Percentiles rank a stretch among this genome's conserved stretches.
phyloP scores from a whole-genome alignment of 257 asterid species.

The Gynochthodes officinalis region DNA sequence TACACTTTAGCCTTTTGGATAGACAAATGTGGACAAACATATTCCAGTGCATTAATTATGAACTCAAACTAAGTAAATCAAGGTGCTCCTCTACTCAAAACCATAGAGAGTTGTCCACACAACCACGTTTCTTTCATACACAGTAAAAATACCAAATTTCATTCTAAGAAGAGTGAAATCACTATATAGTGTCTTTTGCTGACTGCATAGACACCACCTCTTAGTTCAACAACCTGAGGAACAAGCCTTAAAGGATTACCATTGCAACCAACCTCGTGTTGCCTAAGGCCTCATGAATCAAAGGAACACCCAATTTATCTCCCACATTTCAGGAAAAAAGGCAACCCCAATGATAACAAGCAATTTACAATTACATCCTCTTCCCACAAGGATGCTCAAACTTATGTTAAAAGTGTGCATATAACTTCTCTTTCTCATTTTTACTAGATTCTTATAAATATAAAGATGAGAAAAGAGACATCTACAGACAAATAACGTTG shows the following conservation, averaged over 20 bases:
- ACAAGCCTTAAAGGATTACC: not conserved
- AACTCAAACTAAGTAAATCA: not conserved
- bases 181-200: not conserved
- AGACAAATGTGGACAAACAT: not conserved
- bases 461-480: not conserved
- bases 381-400: not conserved
- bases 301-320: not conserved
- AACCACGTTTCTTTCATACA: not conserved
- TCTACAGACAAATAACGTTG: not conserved
- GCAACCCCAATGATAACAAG: not conserved
- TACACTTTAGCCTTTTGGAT: not conserved
- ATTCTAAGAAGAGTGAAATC: not conserved
- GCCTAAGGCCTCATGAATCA: not conserved
- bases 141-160: not conserved
- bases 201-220: not conserved
- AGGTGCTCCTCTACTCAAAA: not conserved
- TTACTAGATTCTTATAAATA: not conserved
- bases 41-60: not conserved
- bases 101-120: not conserved
- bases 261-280: not conserved
- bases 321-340: not conserved
- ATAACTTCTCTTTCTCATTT: not conserved
- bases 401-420: not conserved
- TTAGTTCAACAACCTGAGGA: not conserved
- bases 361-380: not conserved